Evolutionary conservation across 179 eudicot species (phyloP).

Genomic region (Vitellaria paradoxa): DNA sequence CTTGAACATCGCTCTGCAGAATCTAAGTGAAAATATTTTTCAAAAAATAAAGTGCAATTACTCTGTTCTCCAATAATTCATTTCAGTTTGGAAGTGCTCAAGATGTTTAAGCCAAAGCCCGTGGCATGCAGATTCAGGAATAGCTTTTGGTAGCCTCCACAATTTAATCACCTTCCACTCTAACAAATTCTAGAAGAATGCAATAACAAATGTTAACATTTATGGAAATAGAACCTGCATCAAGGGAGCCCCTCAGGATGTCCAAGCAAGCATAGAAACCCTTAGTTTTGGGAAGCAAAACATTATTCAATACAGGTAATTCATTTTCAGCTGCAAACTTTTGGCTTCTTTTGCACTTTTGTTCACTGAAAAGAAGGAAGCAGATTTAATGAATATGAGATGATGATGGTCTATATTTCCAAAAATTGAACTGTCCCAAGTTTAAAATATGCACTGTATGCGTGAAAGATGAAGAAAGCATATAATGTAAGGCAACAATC

Average conservation of each 20-base stretch:
- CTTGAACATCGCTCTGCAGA: too few species aligned
- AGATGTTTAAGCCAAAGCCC: not conserved
- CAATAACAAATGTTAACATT: not conserved
- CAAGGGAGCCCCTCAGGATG: slow-evolving; percentile 61
- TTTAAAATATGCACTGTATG: not conserved
- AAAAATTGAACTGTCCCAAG: slow-evolving; percentile 6
- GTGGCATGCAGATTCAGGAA: not conserved
- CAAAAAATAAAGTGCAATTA: not conserved
- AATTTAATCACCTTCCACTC: too few species aligned
- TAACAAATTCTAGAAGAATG: not conserved
- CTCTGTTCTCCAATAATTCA: not conserved
- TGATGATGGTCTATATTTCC: not conserved
- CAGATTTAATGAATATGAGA: not conserved
- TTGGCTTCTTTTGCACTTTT: slow-evolving; percentile 64
- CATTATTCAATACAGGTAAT: slow-evolving; percentile 64
- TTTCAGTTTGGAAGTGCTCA: not conserved
- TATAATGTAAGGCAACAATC: not conserved
- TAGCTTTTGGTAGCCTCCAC: not conserved
- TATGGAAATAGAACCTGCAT: slow-evolving; percentile 56
- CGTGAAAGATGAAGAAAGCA: not conserved
- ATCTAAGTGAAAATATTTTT: too few species aligned
- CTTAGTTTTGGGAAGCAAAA: slow-evolving; percentile 77
- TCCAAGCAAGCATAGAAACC: slow-evolving; percentile 79
- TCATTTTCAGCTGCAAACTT: slow-evolving; percentile 66
- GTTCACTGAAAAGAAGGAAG: slow-evolving; percentile 41